phyloP scores from a whole-genome alignment of 192 early-diverging fungal genomes.

The Jimgerdemannia lactiflua region DNA sequence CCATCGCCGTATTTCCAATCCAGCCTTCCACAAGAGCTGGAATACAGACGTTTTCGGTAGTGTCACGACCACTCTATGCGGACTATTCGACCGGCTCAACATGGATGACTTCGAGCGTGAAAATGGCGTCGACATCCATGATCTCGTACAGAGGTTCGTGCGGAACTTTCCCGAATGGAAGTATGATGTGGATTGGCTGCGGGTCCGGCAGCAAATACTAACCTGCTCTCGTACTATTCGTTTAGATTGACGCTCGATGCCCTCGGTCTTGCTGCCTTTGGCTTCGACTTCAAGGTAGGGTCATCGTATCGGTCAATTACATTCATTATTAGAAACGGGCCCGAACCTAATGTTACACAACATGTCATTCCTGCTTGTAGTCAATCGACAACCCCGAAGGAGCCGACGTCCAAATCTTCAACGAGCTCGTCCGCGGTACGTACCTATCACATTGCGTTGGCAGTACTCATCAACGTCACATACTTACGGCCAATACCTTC shows the following conservation, averaged over 20 bases:
- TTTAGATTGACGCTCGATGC: slow-evolving; percentile 17
- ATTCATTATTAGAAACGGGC: no score
- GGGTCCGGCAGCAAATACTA: not conserved
- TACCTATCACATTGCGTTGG: not conserved
- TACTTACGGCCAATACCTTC: no score
- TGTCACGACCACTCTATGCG: slow-evolving; percentile 3
- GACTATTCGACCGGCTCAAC: not conserved
- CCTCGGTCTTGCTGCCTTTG: slow-evolving; percentile 21
- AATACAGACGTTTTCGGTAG: slow-evolving; percentile 23
- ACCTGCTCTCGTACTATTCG: not conserved
- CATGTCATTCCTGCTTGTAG: slow-evolving; percentile 4
- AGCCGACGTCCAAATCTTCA: slow-evolving; percentile 9
- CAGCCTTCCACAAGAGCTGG: slow-evolving; percentile 28
- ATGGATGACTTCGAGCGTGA: not conserved
- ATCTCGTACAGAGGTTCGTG: slow-evolving; percentile 11
- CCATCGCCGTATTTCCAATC: slow-evolving; percentile 26
- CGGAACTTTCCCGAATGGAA: not conserved
- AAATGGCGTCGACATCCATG: slow-evolving; percentile 5
- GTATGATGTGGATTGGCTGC: not conserved
- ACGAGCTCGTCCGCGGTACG: not conserved
- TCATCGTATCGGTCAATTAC: no score
- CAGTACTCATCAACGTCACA: no score
- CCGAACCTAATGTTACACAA: not conserved
- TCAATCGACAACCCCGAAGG: slow-evolving; percentile 10
- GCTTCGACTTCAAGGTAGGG: slow-evolving; percentile 1